Conservation (phyloP, 768 basidiomycete genomes). For the Postia placenta region DNA sequence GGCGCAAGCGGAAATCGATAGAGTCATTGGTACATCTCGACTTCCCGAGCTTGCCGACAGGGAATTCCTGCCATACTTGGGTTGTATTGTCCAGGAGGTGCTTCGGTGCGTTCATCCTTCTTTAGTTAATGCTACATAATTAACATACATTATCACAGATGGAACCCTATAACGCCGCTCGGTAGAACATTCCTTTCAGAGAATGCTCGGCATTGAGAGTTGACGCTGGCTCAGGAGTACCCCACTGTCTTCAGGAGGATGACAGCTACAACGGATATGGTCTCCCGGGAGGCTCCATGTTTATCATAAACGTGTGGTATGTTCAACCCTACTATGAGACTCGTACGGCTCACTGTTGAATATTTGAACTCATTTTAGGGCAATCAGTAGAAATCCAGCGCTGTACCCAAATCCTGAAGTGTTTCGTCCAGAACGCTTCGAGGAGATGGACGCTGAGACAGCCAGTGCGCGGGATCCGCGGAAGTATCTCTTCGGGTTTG, state of each 20-base stretch:
- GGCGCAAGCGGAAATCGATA: no score
- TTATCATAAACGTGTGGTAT: slow-evolving; percentile 7
- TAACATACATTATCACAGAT: slow-evolving; percentile 2
- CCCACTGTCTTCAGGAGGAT: slow-evolving; percentile 23
- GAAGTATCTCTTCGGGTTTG: slow-evolving; percentile 13
- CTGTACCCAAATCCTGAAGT: slow-evolving; percentile 5
- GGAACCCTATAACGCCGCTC: not conserved
- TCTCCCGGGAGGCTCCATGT: slow-evolving; percentile 23
- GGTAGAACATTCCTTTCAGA: not conserved
- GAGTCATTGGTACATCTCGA: no score
- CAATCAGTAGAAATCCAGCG: slow-evolving; percentile 3
- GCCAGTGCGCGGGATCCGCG: slow-evolving; percentile 2
- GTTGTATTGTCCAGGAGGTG: slow-evolving; percentile 32
- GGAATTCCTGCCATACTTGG: no score
- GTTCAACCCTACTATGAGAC: no score
- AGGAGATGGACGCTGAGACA: slow-evolving; percentile 22
- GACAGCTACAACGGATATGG: slow-evolving; percentile 26
- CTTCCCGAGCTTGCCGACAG: no score
- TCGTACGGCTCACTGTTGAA: no score
- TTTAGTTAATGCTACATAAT: slow-evolving; percentile 6
- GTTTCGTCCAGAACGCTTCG: slow-evolving; percentile 17
- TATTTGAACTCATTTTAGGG: no score
- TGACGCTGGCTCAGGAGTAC: not conserved
- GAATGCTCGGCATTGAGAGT: not conserved
- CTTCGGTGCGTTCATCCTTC: slow-evolving; percentile 4